phyloP scores from a whole-genome alignment of 805 yeast genomes.

The Candida insectalens region DNA sequence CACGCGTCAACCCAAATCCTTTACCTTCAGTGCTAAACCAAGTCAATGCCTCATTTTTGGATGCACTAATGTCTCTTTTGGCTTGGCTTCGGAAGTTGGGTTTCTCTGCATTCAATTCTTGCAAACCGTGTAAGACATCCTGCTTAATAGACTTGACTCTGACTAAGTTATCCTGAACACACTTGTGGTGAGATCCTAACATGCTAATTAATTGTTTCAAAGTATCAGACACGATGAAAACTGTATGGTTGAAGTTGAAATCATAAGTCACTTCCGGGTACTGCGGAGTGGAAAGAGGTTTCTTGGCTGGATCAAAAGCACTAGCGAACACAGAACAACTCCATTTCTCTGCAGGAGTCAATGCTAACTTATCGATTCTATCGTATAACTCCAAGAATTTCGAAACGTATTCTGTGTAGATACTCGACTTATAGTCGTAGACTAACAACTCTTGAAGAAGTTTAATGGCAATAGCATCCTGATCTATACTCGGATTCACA shows the following conservation, averaged over 20 bases:
- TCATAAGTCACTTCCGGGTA: slow-evolving; percentile 9
- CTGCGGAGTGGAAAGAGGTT: slow-evolving; percentile 5
- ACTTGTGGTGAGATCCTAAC: not conserved
- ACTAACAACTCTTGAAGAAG: slow-evolving; percentile 32
- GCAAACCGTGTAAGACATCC: slow-evolving; percentile 2
- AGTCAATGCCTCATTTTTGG: too few species aligned
- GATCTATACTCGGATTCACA: slow-evolving; percentile 17
- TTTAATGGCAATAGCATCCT: slow-evolving; percentile 26
- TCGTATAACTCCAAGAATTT: slow-evolving; percentile 8
- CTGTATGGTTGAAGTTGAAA: slow-evolving; percentile 15
- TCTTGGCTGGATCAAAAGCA: slow-evolving; percentile 4
- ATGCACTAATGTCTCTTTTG: not conserved
- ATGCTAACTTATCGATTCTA: slow-evolving; percentile 5
- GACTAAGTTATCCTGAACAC: not conserved
- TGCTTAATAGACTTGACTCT: not conserved
- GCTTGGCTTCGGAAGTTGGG: not conserved
- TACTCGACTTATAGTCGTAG: slow-evolving; percentile 20
- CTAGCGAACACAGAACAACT: slow-evolving; percentile 11
- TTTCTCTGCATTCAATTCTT: not conserved
- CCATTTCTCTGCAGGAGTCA: slow-evolving; percentile 31
- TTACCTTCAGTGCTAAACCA: too few species aligned
- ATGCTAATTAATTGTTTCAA: slow-evolving; percentile 10
- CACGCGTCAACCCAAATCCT: too few species aligned
- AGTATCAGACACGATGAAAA: slow-evolving; percentile 14
- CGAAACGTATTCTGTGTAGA: slow-evolving; percentile 13